Evolutionary conservation across 2,329 filamentous ascomycete genomes (phyloP), one percentile per base, ranked within the genome.

Genomic region (Metarhizium album): DNA sequence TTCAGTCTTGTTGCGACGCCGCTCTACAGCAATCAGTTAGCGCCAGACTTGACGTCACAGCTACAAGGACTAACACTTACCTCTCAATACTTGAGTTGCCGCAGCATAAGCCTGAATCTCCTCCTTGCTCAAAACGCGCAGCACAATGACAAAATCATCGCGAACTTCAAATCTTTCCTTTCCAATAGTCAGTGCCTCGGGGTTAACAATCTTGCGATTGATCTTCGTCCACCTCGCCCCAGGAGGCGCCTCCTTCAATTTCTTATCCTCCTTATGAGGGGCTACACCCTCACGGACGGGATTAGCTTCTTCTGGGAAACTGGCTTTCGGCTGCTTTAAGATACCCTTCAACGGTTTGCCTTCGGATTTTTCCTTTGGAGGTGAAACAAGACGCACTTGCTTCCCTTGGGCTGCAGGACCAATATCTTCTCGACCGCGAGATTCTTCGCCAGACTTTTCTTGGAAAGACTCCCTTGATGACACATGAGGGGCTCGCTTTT

Each of bases 171-270:
- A 97, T 29, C 91, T 78, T 70, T 96, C 90, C 60, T 93, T 87
- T n/a, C 87, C 86, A 54, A 87, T 78, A 52, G 87, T 86, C 45
- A 97, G 71, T 0, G 90, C 90, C 58, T 91, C 86, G 0, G 90
- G 90, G 59, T 94, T 96, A 60, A 97, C 90, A 50, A 95, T 78
- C 57, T 85, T 83, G 51, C 90, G 82, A 63, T 86, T 87, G 62
- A 97, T 90, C 71, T 93, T 95, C 45, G 90, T 96, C 90, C 90
- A 96, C 50, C 89, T 80, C 33, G 90, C 90, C 52, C 86, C 87
- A 0, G 83, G 70, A 0, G 86, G 86, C 31, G 89, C 87, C 38
- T 87, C 84, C 60, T 79, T 81, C 45, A 74, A 51, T 63, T 82
- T 83, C 66, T 85, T 83, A 46, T 87, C 83, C 63, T 95, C 89